Percentiles rank a stretch among this genome's conserved stretches.
These are phyloP conservation scores for Rhazya stricta DNA, from an alignment of 257 asterid species.

Conservation along the genomic window DNA sequence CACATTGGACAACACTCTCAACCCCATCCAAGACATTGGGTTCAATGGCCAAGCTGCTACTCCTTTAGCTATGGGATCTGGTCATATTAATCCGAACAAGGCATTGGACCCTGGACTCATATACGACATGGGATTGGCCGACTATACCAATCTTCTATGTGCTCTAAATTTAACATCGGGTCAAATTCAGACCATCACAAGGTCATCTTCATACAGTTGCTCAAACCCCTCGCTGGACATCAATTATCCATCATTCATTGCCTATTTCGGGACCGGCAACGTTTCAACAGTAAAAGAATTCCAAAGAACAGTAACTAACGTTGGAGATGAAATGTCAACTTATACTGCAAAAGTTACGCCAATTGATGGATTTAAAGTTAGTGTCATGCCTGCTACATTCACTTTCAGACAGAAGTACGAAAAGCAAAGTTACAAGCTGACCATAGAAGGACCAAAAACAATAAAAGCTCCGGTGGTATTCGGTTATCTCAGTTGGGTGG, in stretches of 20 bases:
- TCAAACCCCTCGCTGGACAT: conserved; percentile 53
- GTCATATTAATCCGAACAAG: conserved; percentile 61
- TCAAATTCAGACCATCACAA: conserved; percentile 41
- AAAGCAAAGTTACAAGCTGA: conserved; percentile 50
- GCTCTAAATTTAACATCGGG: conserved; percentile 39
- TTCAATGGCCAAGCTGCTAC: conserved; percentile 24
- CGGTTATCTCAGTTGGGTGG: conserved; percentile 62
- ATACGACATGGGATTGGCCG: conserved; percentile 40
- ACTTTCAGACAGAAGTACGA: conserved; percentile 44
- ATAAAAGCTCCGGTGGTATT: conserved; percentile 23
- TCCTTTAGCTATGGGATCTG: conserved; percentile 70
- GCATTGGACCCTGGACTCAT: conserved; percentile 67
- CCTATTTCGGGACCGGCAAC: conserved; percentile 27
- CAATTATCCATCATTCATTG: conserved; percentile 74
- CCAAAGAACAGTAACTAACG: conserved; percentile 52
- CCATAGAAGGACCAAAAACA: conserved; percentile 32
- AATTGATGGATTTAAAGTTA: conserved; percentile 39
- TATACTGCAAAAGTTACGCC: conserved; percentile 34
- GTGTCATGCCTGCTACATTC: conserved; percentile 47
- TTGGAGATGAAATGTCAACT: conserved; percentile 38
- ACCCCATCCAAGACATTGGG: conserved; percentile 45
- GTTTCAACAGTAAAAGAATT: conserved; percentile 32
- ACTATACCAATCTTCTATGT: conserved; percentile 49
- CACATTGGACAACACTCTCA: conserved; percentile 33
- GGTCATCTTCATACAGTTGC: conserved; percentile 44